Conservation (phyloP, 2,329 filamentous ascomycete genomes). For the Colletotrichum sansevieriae region DNA sequence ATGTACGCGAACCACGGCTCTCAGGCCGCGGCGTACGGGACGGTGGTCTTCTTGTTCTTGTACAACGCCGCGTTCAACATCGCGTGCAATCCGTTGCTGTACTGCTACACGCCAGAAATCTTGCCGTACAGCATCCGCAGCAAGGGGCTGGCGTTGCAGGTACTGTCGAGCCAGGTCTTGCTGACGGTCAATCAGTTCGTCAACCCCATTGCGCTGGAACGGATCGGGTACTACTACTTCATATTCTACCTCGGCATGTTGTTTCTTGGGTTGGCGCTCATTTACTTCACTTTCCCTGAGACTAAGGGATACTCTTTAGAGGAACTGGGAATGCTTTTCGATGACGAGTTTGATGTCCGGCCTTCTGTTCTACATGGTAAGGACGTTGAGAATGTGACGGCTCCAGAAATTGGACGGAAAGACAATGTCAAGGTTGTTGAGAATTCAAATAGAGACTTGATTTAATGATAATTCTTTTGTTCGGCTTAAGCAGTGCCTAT, state of each 20-base stretch:
- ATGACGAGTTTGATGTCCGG: constrained; percentile 4
- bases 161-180: constrained; percentile 18
- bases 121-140: constrained; percentile 43
- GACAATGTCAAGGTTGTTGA: neutral
- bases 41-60: constrained; percentile 51
- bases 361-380: neutral
- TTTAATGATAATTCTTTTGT: too few relatives aligned
- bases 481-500: too few relatives aligned
- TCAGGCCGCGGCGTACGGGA: constrained; percentile 38
- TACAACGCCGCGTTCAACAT: constrained; percentile 55
- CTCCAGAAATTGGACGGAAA: neutral
- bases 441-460: neutral
- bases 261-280: constrained; percentile 32
- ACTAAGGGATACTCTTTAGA: constrained; percentile 56
- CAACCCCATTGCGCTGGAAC: constrained; percentile 57
- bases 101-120: constrained; percentile 49
- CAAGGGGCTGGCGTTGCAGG: constrained; percentile 18
- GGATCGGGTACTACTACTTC: constrained; percentile 58
- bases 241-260: constrained; percentile 56
- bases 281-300: constrained; percentile 49
- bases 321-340: constrained; percentile 41
- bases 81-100: constrained; percentile 51
- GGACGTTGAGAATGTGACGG: neutral
- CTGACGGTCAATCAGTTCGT: constrained; percentile 49
- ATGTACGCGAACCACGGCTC: constrained; percentile 40